Evolutionary conservation across 768 basidiomycete species (phyloP).

Genomic region (Lactifluus pinguis): DNA sequence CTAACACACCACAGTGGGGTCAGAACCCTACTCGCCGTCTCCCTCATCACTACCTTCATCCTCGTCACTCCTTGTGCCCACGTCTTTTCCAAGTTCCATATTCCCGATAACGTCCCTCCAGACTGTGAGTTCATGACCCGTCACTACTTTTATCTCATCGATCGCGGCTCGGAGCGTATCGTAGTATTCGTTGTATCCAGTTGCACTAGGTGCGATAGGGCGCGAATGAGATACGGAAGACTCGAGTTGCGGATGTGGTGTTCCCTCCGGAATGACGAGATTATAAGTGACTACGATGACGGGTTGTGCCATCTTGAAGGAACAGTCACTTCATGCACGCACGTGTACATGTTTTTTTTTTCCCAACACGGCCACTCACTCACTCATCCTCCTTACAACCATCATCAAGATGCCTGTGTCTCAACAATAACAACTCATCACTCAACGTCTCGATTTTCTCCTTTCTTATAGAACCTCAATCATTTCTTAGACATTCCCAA

Average conservation of each 20-base stretch:
- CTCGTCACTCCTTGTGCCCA: conserved; percentile 34
- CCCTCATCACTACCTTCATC: conserved; percentile 41
- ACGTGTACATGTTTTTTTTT: neutral
- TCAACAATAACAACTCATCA: neutral
- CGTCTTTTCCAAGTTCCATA: conserved; percentile 52
- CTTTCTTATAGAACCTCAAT: neutral
- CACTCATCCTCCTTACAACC: neutral
- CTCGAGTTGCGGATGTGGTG: conserved; percentile 15
- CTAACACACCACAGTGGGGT: neutral
- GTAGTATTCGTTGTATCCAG: conserved; percentile 38
- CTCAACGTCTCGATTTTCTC: neutral
- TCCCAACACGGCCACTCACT: neutral
- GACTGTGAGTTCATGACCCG: conserved; percentile 61
- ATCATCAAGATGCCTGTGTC: conserved; percentile 11
- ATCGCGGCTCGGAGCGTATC: conserved; percentile 40
- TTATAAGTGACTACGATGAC: conserved; percentile 36
- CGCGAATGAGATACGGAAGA: conserved; percentile 23
- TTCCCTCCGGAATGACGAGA: conserved; percentile 33
- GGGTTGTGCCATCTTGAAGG: conserved; percentile 3
- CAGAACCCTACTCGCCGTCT: neutral
- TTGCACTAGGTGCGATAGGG: conserved; percentile 17
- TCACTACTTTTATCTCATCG: conserved; percentile 38
- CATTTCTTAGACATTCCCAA: neutral
- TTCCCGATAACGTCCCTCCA: conserved; percentile 72
- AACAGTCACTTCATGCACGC: neutral